Conservation (phyloP, 192 early-diverging fungal genomes). For the Funneliformis geosporum region DNA sequence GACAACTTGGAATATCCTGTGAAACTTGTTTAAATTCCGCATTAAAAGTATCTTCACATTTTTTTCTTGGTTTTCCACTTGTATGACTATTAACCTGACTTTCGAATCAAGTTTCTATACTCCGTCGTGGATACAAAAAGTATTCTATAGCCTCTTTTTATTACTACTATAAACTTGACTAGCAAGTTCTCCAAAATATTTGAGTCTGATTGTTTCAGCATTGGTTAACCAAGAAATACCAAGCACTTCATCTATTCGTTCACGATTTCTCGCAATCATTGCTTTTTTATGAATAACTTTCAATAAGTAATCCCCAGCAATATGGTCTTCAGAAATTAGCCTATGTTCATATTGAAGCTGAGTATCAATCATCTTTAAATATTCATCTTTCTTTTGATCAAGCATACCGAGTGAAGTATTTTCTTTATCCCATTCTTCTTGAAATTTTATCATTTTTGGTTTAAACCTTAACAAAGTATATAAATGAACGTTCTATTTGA, state of each 20-base stretch:
- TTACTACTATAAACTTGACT: constrained; percentile 14
- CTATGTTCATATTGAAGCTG: constrained; percentile 17
- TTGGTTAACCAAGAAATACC: not conserved
- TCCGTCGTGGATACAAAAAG: not conserved
- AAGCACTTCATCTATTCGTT: not conserved
- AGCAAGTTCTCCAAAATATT: constrained; percentile 27
- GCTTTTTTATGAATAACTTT: constrained; percentile 23
- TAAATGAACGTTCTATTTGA: constrained; percentile 9
- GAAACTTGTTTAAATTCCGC: not conserved
- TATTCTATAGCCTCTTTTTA: not conserved
- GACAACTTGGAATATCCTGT: not conserved
- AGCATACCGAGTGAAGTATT: constrained; percentile 19
- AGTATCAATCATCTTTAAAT: constrained; percentile 16
- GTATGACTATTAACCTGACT: not conserved
- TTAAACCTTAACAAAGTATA: constrained; percentile 23
- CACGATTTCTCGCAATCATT: constrained; percentile 15
- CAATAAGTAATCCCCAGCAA: constrained; percentile 21
- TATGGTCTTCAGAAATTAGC: constrained; percentile 15
- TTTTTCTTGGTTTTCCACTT: not conserved
- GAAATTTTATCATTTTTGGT: constrained; percentile 14
- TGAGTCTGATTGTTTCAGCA: constrained; percentile 3
- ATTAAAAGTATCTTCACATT: constrained; percentile 1
- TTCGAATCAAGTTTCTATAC: constrained; percentile 18
- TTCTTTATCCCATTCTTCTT: constrained; percentile 26
- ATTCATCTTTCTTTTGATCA: constrained; percentile 29